These are phyloP conservation scores for Torrubiella hemipterigena DNA, from an alignment of 2,329 filamentous ascomycete genomes.

Conservation along the genomic window DNA sequence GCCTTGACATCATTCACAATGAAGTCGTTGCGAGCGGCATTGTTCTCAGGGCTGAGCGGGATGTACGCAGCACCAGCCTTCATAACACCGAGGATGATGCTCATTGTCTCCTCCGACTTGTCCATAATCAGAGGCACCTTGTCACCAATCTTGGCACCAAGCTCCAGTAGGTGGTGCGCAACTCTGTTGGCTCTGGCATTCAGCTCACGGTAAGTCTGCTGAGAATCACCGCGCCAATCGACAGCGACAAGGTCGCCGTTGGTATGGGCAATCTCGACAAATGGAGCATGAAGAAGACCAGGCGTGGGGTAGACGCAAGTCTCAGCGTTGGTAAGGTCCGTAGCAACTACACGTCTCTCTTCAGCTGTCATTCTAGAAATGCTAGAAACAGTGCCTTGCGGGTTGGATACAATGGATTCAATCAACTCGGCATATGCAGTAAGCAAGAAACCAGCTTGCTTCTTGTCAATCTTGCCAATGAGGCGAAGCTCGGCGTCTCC, in stretches of 20 bases:
- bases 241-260: constrained; percentile 3
- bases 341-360: constrained; percentile 2
- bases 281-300: constrained; percentile 5
- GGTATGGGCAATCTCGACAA: constrained; percentile 3
- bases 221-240: constrained; percentile 3
- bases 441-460: constrained; percentile 4
- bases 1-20: constrained; percentile 9
- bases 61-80: constrained; percentile 11
- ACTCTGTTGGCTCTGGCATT: constrained; percentile 2
- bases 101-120: constrained; percentile 10
- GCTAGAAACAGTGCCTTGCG: neutral
- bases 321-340: neutral
- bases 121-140: constrained; percentile 5
- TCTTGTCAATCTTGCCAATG: constrained; percentile 4
- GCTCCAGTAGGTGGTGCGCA: constrained; percentile 2
- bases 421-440: constrained; percentile 4
- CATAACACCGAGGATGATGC: constrained; percentile 9
- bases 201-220: constrained; percentile 4
- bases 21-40: constrained; percentile 8
- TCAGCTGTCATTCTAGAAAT: constrained; percentile 3
- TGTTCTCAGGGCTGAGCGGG: constrained; percentile 12
- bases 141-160: constrained; percentile 4
- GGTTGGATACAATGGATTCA: constrained; percentile 1
- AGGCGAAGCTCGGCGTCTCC: constrained; percentile 1
- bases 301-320: constrained; percentile 3